phyloP scores from a whole-genome alignment of 305 asterid species.

The Salvia sclarea region DNA sequence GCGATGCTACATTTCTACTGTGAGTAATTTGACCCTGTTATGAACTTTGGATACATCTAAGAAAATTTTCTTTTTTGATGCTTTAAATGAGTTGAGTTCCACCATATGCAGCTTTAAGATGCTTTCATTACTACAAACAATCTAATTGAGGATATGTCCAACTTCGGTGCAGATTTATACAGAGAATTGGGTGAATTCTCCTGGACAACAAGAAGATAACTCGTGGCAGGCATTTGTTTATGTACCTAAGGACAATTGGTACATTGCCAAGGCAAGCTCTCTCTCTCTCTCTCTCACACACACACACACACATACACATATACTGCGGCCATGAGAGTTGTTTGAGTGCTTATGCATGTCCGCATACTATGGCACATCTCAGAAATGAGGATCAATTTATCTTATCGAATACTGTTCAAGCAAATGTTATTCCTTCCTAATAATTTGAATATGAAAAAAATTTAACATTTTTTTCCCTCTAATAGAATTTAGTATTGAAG shows the following conservation, averaged over 20 bases:
- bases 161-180: slow-evolving; percentile 76
- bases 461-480: too few relatives aligned
- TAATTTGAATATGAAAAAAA: neutral
- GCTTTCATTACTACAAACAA: slow-evolving; percentile 13
- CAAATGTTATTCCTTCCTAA: neutral
- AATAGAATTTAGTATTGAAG: neutral
- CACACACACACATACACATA: neutral
- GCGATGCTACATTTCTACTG: slow-evolving; percentile 91
- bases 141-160: slow-evolving; percentile 21
- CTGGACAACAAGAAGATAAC: slow-evolving; percentile 97
- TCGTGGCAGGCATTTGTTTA: slow-evolving; percentile 93
- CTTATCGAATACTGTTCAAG: neutral
- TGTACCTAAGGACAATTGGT: slow-evolving; percentile 90
- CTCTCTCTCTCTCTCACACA: slow-evolving; percentile 19
- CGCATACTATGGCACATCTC: neutral
- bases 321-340: neutral
- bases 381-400: neutral
- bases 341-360: neutral
- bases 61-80: slow-evolving; percentile 17
- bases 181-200: slow-evolving; percentile 97
- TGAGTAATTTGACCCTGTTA: slow-evolving; percentile 48
- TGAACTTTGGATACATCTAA: slow-evolving; percentile 15
- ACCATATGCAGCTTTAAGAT: slow-evolving; percentile 20
- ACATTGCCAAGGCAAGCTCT: slow-evolving; percentile 73
- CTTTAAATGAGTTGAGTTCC: slow-evolving; percentile 27